These are phyloP conservation scores for Phytophthora sojae DNA, from an alignment of 352 stramenopile genomes.

Conservation along the genomic window DNA sequence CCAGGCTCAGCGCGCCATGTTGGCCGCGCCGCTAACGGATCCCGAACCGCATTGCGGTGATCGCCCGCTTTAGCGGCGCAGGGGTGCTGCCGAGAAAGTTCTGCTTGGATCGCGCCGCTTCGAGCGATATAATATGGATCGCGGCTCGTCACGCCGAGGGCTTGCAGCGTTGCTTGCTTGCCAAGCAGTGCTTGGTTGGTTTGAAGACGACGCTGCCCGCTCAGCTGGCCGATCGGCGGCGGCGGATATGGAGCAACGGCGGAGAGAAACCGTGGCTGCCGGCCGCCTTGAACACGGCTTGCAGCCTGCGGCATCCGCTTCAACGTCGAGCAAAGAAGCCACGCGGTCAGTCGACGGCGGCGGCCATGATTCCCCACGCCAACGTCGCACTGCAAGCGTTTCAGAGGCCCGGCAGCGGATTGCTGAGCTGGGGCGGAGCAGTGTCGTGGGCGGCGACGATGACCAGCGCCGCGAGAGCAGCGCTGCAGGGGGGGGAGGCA, in stretches of 20 bases:
- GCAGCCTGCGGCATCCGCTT: too few species aligned
- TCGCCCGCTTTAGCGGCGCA: background rate
- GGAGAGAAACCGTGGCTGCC: too few species aligned
- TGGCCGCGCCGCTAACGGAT: background rate
- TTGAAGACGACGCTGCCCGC: background rate
- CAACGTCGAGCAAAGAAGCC: too few species aligned
- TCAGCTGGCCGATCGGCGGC: background rate
- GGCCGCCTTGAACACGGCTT: too few species aligned
- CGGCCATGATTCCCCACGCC: too few species aligned
- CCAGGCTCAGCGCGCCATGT: background rate
- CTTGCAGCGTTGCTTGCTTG: background rate
- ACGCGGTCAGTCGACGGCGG: too few species aligned
- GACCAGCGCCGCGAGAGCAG: slow-evolving; percentile 36
- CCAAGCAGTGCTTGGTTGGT: background rate
- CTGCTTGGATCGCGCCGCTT: background rate
- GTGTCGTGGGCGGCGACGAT: slow-evolving; percentile 20
- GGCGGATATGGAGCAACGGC: too few species aligned
- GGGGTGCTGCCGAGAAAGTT: background rate
- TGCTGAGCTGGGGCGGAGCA: too few species aligned
- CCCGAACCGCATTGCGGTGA: background rate
- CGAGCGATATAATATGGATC: background rate
- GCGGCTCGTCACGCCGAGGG: background rate
- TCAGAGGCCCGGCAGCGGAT: too few species aligned
- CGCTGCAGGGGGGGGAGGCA: too few species aligned
- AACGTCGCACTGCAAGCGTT: too few species aligned